Evolutionary conservation across 108 stramenopile genomes (phyloP).

Genomic region (Fistulifera pelliculosa): DNA sequence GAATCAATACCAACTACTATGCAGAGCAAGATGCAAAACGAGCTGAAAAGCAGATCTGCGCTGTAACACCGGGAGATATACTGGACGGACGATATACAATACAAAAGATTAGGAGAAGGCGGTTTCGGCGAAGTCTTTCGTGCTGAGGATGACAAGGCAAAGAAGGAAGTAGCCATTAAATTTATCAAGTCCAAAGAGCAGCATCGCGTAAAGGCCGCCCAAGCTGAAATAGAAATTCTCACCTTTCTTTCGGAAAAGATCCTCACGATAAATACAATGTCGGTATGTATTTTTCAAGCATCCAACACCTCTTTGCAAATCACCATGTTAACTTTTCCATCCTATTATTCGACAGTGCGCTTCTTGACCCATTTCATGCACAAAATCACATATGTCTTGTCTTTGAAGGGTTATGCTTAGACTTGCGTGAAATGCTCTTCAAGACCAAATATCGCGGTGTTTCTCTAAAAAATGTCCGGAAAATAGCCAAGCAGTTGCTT

Average conservation of each 20-base stretch:
- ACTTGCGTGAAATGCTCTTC: constrained; percentile 92
- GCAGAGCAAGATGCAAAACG: constrained; percentile 68
- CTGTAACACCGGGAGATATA: constrained; percentile 75
- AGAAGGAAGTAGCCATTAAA: constrained; percentile 91
- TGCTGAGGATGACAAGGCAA: constrained; percentile 57
- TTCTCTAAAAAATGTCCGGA: constrained; percentile 89
- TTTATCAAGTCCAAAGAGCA: constrained; percentile 95
- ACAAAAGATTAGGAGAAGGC: constrained; percentile 94
- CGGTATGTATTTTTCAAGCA: constrained; percentile 29
- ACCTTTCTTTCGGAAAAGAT: constrained; percentile 61
- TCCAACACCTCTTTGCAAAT: neutral
- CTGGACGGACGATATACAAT: constrained; percentile 81
- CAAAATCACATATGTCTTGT: constrained; percentile 91
- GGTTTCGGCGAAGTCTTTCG: constrained; percentile 93
- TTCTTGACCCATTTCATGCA: constrained; percentile 87
- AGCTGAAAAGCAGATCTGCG: constrained; percentile 51
- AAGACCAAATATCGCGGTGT: constrained; percentile 95
- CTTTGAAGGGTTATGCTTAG: constrained; percentile 95
- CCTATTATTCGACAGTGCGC: constrained; percentile 45
- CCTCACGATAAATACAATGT: constrained; percentile 75
- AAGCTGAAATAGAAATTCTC: constrained; percentile 92
- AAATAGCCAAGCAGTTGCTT: constrained; percentile 94
- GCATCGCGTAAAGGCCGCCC: constrained; percentile 90
- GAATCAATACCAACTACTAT: constrained; percentile 86
- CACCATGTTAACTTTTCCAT: constrained; percentile 3